phyloP scores from a whole-genome alignment of 345 rosid genomes.

The Linum lewisii region DNA sequence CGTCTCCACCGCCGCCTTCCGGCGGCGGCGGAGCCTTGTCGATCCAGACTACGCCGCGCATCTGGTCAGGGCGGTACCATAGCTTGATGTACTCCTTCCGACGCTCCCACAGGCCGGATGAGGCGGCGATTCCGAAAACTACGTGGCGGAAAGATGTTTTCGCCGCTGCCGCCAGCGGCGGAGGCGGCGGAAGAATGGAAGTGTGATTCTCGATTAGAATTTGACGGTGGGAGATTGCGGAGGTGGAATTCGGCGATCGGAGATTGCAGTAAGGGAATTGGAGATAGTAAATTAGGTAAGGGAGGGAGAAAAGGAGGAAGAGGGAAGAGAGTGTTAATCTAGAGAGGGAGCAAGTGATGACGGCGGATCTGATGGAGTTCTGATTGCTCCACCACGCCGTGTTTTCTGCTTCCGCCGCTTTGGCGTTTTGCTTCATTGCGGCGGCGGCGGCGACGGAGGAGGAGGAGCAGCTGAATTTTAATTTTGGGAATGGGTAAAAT shows the following conservation, averaged over 20 bases:
- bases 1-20: slow-evolving; percentile 18
- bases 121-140: slow-evolving; percentile 68
- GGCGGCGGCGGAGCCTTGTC: slow-evolving; percentile 27
- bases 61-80: slow-evolving; percentile 55
- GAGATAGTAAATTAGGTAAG: not conserved
- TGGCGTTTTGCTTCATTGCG: not conserved
- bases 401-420: not conserved
- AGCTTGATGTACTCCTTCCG: slow-evolving; percentile 56
- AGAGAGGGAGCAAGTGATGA: not conserved
- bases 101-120: slow-evolving; percentile 49
- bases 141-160: slow-evolving; percentile 41
- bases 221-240: not conserved
- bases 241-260: not conserved
- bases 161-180: slow-evolving; percentile 2
- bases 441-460: not conserved
- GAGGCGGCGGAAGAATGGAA: not conserved
- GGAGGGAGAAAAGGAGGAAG: not conserved
- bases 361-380: too few relatives aligned
- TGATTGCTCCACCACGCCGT: not conserved
- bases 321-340: not conserved
- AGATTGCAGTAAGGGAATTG: not conserved
- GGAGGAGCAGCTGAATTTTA: not conserved
- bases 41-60: slow-evolving; percentile 72
- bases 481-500: not conserved
- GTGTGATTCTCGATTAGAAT: too few relatives aligned